A percentile compares a stretch with the other conserved stretches of the same genome.
Conservation (phyloP, 768 basidiomycete genomes). For the Termitomyces sp. region DNA sequence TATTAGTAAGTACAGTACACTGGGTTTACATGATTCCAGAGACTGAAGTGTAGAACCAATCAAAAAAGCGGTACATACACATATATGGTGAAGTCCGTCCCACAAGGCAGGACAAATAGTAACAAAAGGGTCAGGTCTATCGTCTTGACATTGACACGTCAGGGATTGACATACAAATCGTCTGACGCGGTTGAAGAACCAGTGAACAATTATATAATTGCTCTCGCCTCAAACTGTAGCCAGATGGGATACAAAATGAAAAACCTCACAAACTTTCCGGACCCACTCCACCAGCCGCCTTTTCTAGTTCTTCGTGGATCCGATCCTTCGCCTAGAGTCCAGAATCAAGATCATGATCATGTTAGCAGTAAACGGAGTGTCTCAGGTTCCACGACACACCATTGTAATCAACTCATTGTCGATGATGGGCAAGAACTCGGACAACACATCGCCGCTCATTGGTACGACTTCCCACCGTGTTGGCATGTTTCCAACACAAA, state of each 20-base stretch:
- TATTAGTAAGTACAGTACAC: too few relatives aligned
- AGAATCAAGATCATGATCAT: neutral
- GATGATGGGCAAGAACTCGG: slow-evolving; percentile 62
- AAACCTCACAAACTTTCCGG: slow-evolving; percentile 11
- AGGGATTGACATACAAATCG: neutral
- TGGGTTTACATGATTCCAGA: too few relatives aligned
- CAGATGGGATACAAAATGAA: neutral
- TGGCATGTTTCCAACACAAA: slow-evolving; percentile 72
- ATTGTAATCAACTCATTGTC: slow-evolving; percentile 56
- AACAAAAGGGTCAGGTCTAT: neutral
- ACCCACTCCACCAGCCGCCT: slow-evolving; percentile 3
- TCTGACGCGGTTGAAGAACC: neutral
- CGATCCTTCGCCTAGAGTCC: slow-evolving; percentile 12
- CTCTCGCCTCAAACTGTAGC: neutral
- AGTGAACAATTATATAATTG: too few relatives aligned
- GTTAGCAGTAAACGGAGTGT: neutral
- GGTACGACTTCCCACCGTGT: slow-evolving; percentile 72
- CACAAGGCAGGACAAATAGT: neutral
- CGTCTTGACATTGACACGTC: neutral
- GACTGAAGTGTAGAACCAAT: slow-evolving; percentile 1
- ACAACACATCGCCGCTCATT: slow-evolving; percentile 44
- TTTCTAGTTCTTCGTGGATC: slow-evolving; percentile 16
- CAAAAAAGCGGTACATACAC: neutral
- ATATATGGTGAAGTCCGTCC: neutral
- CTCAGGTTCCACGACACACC: slow-evolving; percentile 25